Base-by-base conservation (phyloP, 345 rosid genomes). In the Clarkia xantiana region DNA sequence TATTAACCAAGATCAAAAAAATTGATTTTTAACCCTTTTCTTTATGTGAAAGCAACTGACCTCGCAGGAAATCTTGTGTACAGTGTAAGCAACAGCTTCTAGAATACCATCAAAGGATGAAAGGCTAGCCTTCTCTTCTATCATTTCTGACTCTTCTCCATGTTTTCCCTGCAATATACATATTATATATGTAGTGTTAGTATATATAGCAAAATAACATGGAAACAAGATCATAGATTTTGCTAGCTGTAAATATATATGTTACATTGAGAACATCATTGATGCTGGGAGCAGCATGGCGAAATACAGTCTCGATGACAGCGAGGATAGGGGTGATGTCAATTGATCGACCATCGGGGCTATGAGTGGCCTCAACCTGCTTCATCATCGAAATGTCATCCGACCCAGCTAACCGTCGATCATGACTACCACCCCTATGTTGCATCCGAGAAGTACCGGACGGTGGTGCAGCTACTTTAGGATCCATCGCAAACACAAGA, bases 61-160 rank as follows among this genome's bases (percentile, higher is more conserved):
- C 76, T 72, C 76, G 63, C 74, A 72, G 11, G 74, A 67, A 50
- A 76, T 63, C 40, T 61, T 70, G 14, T 68, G 66, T 8, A 76
- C 55, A 3, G 51, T 15, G 25, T 15, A 54, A 49, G 78, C 55
- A 57, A 71, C 52, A 18, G 69, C 49, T 48, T 71, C 70, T 14
- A 71, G 69, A 55, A 62, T 51, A 53, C 47, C 71, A 11, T 62
- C 71, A 10, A 29, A 45, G n/a, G 44, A 58, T 12, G 51, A 51
- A 44, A 25, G 23, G 39, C 7, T 29, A 18, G 56, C 22, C 50
- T 25, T 62, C 16, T 67, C 73, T 15, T 67, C 76, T 10, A 52
- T 11, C 4, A 36, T 6, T 8, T 61, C 53, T 14, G 48, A 49
- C 8, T 39, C 44, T 18, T 45, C 55, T 22, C 40, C 65, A 0